Percentiles rank a stretch among this genome's conserved stretches.
These are phyloP conservation scores for Myochromella boudieri DNA, from an alignment of 768 basidiomycete species.

Conservation along the genomic window DNA sequence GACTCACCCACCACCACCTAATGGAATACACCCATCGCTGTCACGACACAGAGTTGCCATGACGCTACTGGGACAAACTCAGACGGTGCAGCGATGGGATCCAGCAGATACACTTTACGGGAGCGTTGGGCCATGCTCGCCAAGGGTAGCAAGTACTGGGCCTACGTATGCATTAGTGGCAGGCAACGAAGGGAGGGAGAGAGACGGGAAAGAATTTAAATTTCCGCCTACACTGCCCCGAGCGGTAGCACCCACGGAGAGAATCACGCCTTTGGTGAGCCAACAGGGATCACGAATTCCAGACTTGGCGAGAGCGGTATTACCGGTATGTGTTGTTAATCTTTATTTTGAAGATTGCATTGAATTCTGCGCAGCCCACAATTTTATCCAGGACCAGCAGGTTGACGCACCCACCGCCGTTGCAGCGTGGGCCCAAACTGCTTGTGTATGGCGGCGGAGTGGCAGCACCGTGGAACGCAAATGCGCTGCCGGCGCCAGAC, in stretches of 20 bases:
- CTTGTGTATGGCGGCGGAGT: conserved; percentile 48
- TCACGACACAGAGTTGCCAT: conserved; percentile 76
- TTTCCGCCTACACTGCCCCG: conserved; percentile 49
- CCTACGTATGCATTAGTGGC: conserved; percentile 65
- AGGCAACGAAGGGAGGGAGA: conserved; percentile 23
- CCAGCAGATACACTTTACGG: conserved; percentile 65
- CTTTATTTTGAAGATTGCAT: neutral
- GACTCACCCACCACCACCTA: conserved; percentile 60
- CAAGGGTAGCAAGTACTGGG: conserved; percentile 60
- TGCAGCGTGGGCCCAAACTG: conserved; percentile 50
- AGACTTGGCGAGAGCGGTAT: conserved; percentile 61
- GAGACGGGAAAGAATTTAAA: conserved; percentile 49
- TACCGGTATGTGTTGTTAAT: conserved; percentile 55
- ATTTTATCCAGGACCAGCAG: conserved; percentile 61
- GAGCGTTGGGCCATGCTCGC: conserved; percentile 55
- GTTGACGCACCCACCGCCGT: conserved; percentile 63
- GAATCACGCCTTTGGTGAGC: conserved; percentile 63
- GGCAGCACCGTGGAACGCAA: conserved; percentile 54
- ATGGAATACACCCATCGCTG: conserved; percentile 51
- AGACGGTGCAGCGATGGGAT: conserved; percentile 65
- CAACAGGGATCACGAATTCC: conserved; percentile 67
- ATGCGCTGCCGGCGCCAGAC: conserved; percentile 30
- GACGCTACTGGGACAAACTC: conserved; percentile 59
- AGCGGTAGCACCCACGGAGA: conserved; percentile 42
- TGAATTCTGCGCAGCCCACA: conserved; percentile 37